Percentiles rank a stretch among this genome's conserved stretches.
These are phyloP conservation scores for Madurella fahalii DNA, from an alignment of 2,329 filamentous ascomycete genomes.

Conservation along the genomic window DNA sequence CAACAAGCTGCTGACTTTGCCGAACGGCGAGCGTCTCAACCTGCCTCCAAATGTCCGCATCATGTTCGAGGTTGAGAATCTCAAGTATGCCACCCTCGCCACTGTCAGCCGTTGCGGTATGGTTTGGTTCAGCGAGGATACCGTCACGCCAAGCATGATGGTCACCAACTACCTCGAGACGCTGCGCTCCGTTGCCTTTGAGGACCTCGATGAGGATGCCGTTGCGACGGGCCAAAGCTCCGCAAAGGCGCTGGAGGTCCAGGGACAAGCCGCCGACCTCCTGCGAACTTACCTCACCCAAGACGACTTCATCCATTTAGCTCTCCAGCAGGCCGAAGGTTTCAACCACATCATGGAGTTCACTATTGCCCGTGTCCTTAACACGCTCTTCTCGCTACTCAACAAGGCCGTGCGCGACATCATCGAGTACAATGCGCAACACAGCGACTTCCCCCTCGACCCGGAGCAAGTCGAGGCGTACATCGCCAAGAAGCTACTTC, in stretches of 20 bases:
- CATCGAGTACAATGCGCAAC: conserved; percentile 92
- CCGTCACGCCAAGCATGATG: conserved; percentile 89
- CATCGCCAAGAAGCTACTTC: conserved; percentile 86
- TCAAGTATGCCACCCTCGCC: conserved; percentile 95
- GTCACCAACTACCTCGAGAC: conserved; percentile 84
- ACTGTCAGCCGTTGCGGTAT: conserved; percentile 99
- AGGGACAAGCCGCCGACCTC: conserved; percentile 74
- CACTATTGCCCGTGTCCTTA: conserved; percentile 83
- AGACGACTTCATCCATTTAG: conserved; percentile 76
- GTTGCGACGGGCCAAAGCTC: conserved; percentile 71
- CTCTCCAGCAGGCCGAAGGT: conserved; percentile 67
- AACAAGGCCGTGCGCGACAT: conserved; percentile 91
- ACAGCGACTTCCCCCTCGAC: conserved; percentile 89
- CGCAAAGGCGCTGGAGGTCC: conserved; percentile 72
- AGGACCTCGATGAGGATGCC: conserved; percentile 92
- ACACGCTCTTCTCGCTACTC: conserved; percentile 88
- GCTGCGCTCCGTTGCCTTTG: conserved; percentile 78
- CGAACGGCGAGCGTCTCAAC: conserved; percentile 96
- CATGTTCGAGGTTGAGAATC: conserved; percentile 98
- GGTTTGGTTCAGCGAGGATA: conserved; percentile 99
- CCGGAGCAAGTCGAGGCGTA: conserved; percentile 85
- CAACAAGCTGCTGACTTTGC: conserved; percentile 94
- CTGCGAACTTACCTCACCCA: conserved; percentile 70
- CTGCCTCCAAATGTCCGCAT: conserved; percentile 92
- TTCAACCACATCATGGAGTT: conserved; percentile 99